phyloP scores from a whole-genome alignment of 345 rosid genomes.

The Ceriops tagal region DNA sequence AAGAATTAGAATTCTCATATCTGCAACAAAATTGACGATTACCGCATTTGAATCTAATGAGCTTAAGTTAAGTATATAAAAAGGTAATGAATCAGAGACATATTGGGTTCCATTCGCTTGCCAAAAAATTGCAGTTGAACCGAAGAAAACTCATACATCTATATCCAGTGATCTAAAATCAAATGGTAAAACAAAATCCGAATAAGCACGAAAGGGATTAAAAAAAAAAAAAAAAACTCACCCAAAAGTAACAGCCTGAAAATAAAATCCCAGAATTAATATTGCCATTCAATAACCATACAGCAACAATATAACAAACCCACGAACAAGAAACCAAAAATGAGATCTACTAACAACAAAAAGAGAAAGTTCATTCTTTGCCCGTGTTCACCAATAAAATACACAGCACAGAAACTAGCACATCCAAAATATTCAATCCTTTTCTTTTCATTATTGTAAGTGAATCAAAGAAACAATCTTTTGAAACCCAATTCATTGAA shows the following conservation, averaged over 20 bases:
- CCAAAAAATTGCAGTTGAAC: neutral
- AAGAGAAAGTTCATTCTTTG: neutral
- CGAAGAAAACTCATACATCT: neutral
- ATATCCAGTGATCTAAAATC: neutral
- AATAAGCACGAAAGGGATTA: neutral
- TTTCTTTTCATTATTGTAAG: neutral
- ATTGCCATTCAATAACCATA: too few relatives aligned
- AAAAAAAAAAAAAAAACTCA: neutral
- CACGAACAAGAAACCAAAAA: neutral
- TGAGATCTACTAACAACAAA: conserved; percentile 5
- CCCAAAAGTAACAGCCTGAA: neutral
- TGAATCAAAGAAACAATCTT: neutral
- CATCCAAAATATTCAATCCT: neutral
- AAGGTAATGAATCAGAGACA: too few relatives aligned
- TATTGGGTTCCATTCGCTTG: neutral
- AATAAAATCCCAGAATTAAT: neutral
- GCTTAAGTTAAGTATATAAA: too few relatives aligned
- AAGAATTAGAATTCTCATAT: too few relatives aligned
- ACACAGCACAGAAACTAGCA: neutral
- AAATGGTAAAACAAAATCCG: neutral
- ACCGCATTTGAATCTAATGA: too few relatives aligned
- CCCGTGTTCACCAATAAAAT: neutral
- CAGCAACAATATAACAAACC: neutral
- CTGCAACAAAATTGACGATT: too few relatives aligned
- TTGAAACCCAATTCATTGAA: neutral